Base-by-base conservation (phyloP, 257 asterid genomes). In the Solanum etuberosum region DNA sequence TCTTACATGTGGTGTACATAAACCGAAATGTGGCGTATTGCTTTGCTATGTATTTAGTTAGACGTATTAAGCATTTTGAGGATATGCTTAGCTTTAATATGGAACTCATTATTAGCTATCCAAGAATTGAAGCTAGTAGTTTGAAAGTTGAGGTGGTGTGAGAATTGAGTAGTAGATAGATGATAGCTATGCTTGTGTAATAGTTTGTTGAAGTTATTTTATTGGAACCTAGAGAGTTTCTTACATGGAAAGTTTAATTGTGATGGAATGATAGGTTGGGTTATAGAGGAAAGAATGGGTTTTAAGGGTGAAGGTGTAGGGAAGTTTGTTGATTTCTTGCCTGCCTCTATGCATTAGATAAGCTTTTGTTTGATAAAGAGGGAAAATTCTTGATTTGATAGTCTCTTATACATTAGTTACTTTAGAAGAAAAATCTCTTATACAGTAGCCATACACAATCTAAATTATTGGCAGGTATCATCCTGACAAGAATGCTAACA, bases 401-500 rank as follows among this genome's bases (percentile, higher is more conserved):
- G 31, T 81, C 12, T 81, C 46, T 48, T 48, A 21, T 57, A 18
- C 42, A 81, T 27, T 81, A 81, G 67, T 14, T 51, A 5, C 37
- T 80, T 78, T 38, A 76, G 14, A 15, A 27, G 21, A 16, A 78
- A 78, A 29, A 5, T 46, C 20, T 80, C 68, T 81, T 10, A 81
- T 51, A 9, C 43, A 48, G 9, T 81, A 81, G 85, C 85, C 37
- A 51, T 81, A 31, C 6, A 48, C 70, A 46, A 81, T 27, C 70
- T 48, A 11, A 29, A 48, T 3, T 27, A 27, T 31, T 87, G 80
- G 86, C 94, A 97, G 82, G 82, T 74, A 74, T 74, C 82, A 74
- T 74, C 82, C 82, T 38, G 82, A 74, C 82, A 74, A 74, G 94
- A 97, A 97, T 93, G 98, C 96, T 61, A 96, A 92, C 89, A 97